Conservation (phyloP, 352 stramenopile species). For the Hyaloperonospora arabidopsidis region DNA sequence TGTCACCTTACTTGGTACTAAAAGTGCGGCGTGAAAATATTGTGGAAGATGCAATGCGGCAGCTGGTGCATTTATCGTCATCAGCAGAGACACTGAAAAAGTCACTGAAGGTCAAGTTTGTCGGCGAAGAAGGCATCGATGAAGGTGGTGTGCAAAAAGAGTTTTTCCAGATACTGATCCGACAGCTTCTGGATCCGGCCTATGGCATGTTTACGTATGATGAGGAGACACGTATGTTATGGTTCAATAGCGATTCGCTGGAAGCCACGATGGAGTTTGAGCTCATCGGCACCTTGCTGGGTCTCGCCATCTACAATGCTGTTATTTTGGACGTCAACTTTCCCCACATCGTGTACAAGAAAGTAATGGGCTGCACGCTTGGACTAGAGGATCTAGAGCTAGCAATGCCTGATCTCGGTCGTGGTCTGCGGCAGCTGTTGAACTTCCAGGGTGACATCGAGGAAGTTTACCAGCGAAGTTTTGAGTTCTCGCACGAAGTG, state of each 20-base stretch:
- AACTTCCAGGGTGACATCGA: conserved; percentile 66
- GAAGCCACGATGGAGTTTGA: conserved; percentile 81
- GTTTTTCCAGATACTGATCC: conserved; percentile 78
- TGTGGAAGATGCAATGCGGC: conserved; percentile 67
- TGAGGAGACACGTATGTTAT: conserved; percentile 56
- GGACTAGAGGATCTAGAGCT: conserved; percentile 52
- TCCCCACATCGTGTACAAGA: conserved; percentile 78
- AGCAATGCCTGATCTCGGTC: conserved; percentile 49
- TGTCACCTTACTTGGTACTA: conserved; percentile 56
- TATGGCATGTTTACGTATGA: conserved; percentile 81
- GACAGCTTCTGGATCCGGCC: conserved; percentile 59
- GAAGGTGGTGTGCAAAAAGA: conserved; percentile 78
- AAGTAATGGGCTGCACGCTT: conserved; percentile 50
- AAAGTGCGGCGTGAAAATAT: conserved; percentile 63
- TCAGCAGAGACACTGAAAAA: conserved; percentile 67
- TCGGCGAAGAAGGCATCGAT: conserved; percentile 74
- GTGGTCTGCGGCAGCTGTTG: conserved; percentile 54
- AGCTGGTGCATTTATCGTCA: conserved; percentile 46
- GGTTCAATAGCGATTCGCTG: conserved; percentile 80
- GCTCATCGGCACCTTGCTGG: conserved; percentile 75
- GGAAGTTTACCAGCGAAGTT: conserved; percentile 60
- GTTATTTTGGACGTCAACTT: conserved; percentile 81
- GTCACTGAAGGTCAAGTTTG: conserved; percentile 77
- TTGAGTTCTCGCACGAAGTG: conserved; percentile 77
- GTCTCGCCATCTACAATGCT: conserved; percentile 78